A percentile compares a stretch with the other conserved stretches of the same genome.
These are phyloP conservation scores for Mycena chlorophos DNA, from an alignment of 768 basidiomycete genomes.

Conservation along the genomic window DNA sequence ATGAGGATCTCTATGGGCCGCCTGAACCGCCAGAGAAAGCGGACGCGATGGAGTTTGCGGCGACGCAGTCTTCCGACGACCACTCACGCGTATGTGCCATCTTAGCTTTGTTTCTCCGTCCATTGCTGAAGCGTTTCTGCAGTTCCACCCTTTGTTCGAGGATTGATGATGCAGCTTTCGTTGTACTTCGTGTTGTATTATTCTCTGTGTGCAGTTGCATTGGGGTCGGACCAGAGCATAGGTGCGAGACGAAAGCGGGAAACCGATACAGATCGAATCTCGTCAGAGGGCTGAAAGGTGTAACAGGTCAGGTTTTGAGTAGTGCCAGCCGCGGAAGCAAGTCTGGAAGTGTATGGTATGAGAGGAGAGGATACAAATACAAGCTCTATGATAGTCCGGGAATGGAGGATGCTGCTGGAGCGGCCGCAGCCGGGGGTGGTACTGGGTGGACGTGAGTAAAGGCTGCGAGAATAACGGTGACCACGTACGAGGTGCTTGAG, in stretches of 20 bases:
- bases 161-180: conserved; percentile 34
- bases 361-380: conserved; percentile 29
- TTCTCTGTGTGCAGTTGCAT: conserved; percentile 25
- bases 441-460: conserved; percentile 35
- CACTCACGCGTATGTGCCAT: conserved; percentile 32
- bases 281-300: too few relatives aligned
- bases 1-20: conserved; percentile 43
- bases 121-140: conserved; percentile 1
- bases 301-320: too few relatives aligned
- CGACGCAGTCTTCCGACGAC: conserved; percentile 41
- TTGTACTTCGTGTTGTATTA: not conserved
- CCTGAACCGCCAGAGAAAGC: conserved; percentile 16
- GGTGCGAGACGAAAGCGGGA: too few relatives aligned
- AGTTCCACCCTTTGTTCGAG: conserved; percentile 56
- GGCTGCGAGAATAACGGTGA: not conserved
- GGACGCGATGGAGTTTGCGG: conserved; percentile 34
- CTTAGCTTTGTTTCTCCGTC: not conserved
- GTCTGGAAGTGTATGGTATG: conserved; percentile 23
- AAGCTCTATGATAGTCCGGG: conserved; percentile 52
- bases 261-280: too few relatives aligned
- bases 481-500: conserved; percentile 73
- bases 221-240: too few relatives aligned
- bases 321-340: conserved; percentile 1
- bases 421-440: conserved; percentile 57
- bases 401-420: conserved; percentile 45